Base-by-base conservation (phyloP, 192 early-diverging fungal genomes). In the Haplosporangium gracile region DNA sequence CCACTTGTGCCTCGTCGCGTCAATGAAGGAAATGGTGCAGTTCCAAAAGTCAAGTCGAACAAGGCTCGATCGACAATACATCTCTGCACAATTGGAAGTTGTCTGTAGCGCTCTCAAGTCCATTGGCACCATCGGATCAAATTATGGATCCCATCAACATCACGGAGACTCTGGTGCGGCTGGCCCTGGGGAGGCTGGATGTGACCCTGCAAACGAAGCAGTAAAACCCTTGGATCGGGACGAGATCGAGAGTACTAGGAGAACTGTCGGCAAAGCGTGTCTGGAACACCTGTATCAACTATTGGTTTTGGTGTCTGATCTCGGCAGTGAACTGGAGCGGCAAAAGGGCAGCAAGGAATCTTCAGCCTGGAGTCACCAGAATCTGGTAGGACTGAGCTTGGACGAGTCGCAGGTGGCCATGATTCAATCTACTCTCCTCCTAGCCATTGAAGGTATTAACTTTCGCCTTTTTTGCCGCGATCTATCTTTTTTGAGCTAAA, bases 371-470 rank as follows among this genome's bases (percentile, higher is more conserved):
- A 77, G 24, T 24, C 38, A 73, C n/a, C 65, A 36, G 32, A 70
- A 57, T 40, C 24, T 83, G 11, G n/a, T 47, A 34, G 82, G 60
- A 5, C 49, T 85, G 53, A 55, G 53, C 38, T 38, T 79, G 13
- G 77, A 85, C 0, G 78, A 79, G 5, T 22, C 47, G n/a, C 77
- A 79, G 32, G 42, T 47, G 32, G 73, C 82, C 7, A 29, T 51
- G 68, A 16, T 85, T 8, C n/a, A 76, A 10, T 76, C 82, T 5
- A 76, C 63, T 0, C 45, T 72, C 7, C 29, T 85, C 15, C 13
- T 53, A 24, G 63, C 82, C 26, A 79, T 79, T n/a, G 82, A 85
- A 79, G 45, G 82, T 79, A 79, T 26, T 74, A 5, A 2, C 15
- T 24, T 6, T 20, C 40, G 11, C 18, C 45, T 42, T 45, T 39